Conservation (phyloP, 1,284 basidiomycete genomes). For the Ganoderma boninense region DNA sequence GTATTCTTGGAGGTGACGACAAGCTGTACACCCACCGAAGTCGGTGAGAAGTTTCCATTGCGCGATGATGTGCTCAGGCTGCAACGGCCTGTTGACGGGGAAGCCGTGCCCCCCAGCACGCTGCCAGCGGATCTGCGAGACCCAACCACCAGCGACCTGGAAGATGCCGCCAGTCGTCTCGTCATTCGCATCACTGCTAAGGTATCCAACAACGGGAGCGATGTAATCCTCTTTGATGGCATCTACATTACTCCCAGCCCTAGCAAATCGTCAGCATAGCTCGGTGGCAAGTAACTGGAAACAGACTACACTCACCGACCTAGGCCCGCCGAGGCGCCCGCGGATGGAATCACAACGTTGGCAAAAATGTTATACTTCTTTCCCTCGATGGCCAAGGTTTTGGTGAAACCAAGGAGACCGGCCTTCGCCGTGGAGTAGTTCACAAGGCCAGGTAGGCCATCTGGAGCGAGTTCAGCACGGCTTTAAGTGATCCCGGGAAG, state of each 20-base stretch:
- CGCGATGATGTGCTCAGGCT: constrained; percentile 79
- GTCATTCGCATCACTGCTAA: constrained; percentile 86
- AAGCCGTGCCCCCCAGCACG: constrained; percentile 90
- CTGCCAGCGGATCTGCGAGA: constrained; percentile 94
- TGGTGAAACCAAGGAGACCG: constrained; percentile 90
- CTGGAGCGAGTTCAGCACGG: constrained; percentile 47
- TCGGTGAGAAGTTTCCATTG: constrained; percentile 87
- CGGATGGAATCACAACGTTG: constrained; percentile 91
- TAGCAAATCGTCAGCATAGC: constrained; percentile 40
- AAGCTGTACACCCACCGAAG: constrained; percentile 66
- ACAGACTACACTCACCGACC: constrained; percentile 29
- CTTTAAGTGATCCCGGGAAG: background rate
- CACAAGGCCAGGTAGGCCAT: constrained; percentile 95
- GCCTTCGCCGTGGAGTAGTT: constrained; percentile 96
- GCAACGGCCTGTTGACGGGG: constrained; percentile 77
- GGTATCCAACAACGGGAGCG: constrained; percentile 91
- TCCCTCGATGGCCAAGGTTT: constrained; percentile 93
- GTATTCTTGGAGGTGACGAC: background rate
- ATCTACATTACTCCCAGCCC: constrained; percentile 93
- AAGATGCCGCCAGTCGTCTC: constrained; percentile 84
- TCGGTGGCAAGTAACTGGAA: background rate
- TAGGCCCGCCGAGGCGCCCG: constrained; percentile 29
- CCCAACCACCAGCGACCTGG: constrained; percentile 94
- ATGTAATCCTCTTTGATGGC: constrained; percentile 97
- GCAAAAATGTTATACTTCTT: constrained; percentile 90